Evolutionary conservation across 2,329 filamentous ascomycete species (phyloP), one percentile per base, ranked within the genome.

Genomic region (Ophiostoma sp.): DNA sequence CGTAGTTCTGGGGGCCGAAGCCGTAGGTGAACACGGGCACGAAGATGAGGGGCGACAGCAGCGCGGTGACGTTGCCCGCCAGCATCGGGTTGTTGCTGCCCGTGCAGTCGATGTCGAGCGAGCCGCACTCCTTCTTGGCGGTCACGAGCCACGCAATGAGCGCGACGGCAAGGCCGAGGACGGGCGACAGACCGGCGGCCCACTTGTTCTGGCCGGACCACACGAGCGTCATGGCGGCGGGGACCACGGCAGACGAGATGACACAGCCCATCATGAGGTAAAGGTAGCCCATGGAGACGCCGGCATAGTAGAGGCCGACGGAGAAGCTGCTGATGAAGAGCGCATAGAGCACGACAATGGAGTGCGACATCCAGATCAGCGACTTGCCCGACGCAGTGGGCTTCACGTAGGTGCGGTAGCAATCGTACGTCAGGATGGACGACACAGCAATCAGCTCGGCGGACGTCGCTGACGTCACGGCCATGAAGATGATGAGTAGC

Each of bases 71-170:
- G 73, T 96, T 96, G 44, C 92, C 92, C 1, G 90, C 92, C 36
- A 96, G 80, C 92, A 96, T 96, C 12, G 92, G 91, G 71, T 91
- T 86, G 78, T 96, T 96, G n/a, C 87, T 85, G 1, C 93, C 93
- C 0, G 92, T 94, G 73, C 89, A 91, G 0, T 79, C 83, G 55
- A 97, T 90, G 62, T 83, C 85, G 40, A 97, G 83, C 2, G 79
- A 78, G 27, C 89, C 90, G 73, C 87, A 90, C 74, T 91, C 78
- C 72, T 85, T 87, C 74, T 88, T 87, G 4, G 90, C 85, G 0
- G 90, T 92, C 5, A 93, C 90, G 4, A 93, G 84, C 91, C 91
- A 94, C 36, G 89, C 89, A 70, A 88, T 87, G 27, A 94, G 79
- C 0, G 89, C 86, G 72, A 87, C 87, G 36, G 79, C 81, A 2